Conservation (phyloP, 306 rosid genomes). For the Malus sieversii region DNA sequence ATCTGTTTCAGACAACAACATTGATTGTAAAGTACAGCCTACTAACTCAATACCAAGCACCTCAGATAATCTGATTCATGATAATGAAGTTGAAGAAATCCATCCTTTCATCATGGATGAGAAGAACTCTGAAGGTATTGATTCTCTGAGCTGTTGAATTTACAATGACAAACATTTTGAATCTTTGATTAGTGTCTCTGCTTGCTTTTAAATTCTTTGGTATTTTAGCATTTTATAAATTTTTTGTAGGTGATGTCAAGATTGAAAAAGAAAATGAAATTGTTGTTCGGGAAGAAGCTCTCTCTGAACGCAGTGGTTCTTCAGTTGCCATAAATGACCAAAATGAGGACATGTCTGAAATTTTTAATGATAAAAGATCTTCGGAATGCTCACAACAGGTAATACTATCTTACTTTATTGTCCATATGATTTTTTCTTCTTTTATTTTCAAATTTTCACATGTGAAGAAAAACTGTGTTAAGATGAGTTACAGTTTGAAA, state of each 20-base stretch:
- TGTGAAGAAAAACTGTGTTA: neutral
- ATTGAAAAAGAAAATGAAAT: constrained; percentile 18
- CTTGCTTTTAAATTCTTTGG: constrained; percentile 4
- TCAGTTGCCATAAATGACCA: constrained; percentile 26
- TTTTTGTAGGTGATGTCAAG: constrained; percentile 44
- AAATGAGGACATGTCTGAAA: constrained; percentile 28
- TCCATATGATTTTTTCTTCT: neutral
- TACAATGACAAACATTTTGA: neutral
- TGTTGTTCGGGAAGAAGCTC: constrained; percentile 29
- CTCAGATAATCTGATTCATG: constrained; percentile 20
- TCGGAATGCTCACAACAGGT: constrained; percentile 50
- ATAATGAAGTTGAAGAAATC: constrained; percentile 28
- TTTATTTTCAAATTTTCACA: neutral
- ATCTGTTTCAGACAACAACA: constrained; percentile 27
- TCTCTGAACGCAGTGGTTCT: constrained; percentile 29
- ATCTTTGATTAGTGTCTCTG: neutral
- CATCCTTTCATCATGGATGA: constrained; percentile 27
- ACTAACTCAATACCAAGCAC: constrained; percentile 26
- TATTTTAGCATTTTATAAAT: constrained; percentile 15
- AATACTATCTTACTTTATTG: constrained; percentile 16
- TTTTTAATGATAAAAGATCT: constrained; percentile 24
- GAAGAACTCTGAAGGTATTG: constrained; percentile 53
- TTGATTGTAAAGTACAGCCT: constrained; percentile 30
- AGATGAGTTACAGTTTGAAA: neutral
- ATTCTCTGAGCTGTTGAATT: constrained; percentile 13